Conservation (phyloP, 164 flowering plant species). For the Chloranthus sessilifolius region DNA sequence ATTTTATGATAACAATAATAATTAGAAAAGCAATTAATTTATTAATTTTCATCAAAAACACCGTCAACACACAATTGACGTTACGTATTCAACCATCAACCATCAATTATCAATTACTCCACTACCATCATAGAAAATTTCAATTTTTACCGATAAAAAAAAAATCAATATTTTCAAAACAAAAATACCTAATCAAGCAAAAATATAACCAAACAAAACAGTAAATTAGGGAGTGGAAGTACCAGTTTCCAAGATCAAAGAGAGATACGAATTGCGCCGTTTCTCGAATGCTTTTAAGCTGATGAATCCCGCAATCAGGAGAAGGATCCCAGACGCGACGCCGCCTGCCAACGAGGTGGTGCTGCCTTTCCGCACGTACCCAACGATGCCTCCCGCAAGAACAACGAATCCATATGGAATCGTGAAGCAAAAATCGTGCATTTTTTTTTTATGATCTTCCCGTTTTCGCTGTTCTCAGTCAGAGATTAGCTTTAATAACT, state of each 20-base stretch:
- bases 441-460: too few species aligned
- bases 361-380: constrained; percentile 72
- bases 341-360: constrained; percentile 79
- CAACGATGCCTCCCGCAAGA: constrained; percentile 64
- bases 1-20: too few species aligned
- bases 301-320: constrained; percentile 69
- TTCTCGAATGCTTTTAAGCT: constrained; percentile 77
- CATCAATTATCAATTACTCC: background rate
- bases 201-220: background rate
- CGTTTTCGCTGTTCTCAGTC: background rate
- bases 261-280: constrained; percentile 57
- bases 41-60: too few species aligned
- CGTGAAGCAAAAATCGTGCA: constrained; percentile 98
- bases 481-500: too few species aligned
- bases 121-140: background rate
- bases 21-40: too few species aligned
- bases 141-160: too few species aligned
- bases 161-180: too few species aligned
- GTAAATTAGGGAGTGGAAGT: background rate
- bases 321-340: constrained; percentile 56
- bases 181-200: background rate
- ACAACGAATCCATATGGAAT: constrained; percentile 80
- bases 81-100: too few species aligned
- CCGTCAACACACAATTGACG: too few species aligned
- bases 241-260: constrained; percentile 71